Evolutionary conservation across 2,329 filamentous ascomycete species (phyloP).

Genomic region (Pyrenophora graminea): DNA sequence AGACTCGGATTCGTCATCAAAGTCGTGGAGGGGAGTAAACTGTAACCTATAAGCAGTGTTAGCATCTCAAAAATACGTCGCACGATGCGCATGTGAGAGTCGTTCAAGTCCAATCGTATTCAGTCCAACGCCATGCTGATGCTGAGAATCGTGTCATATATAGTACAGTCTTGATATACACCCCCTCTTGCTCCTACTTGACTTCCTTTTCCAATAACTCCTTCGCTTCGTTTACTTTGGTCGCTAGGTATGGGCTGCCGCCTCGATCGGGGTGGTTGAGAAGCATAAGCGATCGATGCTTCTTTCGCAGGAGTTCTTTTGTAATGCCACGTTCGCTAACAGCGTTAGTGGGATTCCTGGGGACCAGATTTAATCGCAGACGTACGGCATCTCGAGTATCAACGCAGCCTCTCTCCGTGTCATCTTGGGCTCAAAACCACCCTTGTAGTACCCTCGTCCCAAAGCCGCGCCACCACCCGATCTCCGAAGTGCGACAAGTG

Average conservation of each 20-base stretch:
- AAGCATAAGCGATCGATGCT: constrained; percentile 93
- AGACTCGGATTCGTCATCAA: constrained; percentile 47
- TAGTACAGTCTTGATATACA: constrained; percentile 31
- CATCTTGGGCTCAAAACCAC: constrained; percentile 97
- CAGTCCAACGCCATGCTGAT: constrained; percentile 30
- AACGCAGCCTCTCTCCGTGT: constrained; percentile 86
- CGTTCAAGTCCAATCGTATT: constrained; percentile 5
- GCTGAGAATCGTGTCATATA: constrained; percentile 24
- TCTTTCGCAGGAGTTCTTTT: constrained; percentile 93
- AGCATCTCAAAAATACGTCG: no score
- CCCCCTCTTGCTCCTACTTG: constrained; percentile 23
- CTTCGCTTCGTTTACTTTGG: constrained; percentile 98
- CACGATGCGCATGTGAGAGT: neutral
- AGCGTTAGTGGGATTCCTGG: constrained; percentile 1
- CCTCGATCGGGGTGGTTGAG: constrained; percentile 97
- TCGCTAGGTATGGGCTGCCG: constrained; percentile 93
- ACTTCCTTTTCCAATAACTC: constrained; percentile 82
- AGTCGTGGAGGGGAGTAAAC: constrained; percentile 13
- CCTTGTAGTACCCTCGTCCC: constrained; percentile 95
- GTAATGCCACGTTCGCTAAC: constrained; percentile 80
- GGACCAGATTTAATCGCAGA: constrained; percentile 8
- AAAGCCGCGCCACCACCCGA: constrained; percentile 72
- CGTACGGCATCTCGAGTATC: constrained; percentile 87
- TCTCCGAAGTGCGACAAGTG: constrained; percentile 83
- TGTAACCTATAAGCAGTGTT: neutral